Conservation (phyloP, 2,329 filamentous ascomycete species). For the Pseudogymnoascus sp. region DNA sequence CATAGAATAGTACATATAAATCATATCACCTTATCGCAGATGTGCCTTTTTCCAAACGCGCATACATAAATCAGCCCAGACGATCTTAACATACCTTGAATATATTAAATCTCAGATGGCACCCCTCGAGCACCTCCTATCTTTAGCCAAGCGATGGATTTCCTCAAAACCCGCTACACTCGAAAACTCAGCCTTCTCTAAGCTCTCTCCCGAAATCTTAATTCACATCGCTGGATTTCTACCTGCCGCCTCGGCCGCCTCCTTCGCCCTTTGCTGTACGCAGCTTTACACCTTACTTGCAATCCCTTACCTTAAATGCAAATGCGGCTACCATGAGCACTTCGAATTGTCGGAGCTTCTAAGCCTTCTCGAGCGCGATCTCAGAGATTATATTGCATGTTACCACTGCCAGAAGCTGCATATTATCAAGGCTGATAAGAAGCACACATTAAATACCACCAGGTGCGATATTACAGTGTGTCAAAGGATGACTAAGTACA, state of each 20-base stretch:
- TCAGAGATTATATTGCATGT: not conserved
- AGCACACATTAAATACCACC: not conserved
- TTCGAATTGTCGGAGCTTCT: not conserved
- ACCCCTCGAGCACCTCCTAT: not conserved
- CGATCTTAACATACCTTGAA: not conserved
- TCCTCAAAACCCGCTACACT: not conserved
- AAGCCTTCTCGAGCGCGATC: not conserved
- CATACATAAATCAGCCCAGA: no score
- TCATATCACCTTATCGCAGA: no score
- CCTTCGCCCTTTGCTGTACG: not conserved
- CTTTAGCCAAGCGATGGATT: not conserved
- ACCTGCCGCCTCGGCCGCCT: not conserved
- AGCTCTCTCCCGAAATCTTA: not conserved
- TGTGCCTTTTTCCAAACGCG: no score
- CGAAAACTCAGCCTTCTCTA: not conserved
- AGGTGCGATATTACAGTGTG: not conserved
- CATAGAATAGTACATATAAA: not conserved
- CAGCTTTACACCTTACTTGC: not conserved
- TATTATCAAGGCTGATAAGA: not conserved
- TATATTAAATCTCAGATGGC: not conserved
- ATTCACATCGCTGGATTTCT: not conserved
- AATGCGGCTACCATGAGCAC: not conserved
- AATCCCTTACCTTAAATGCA: not conserved
- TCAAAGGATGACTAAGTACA: not conserved
- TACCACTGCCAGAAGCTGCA: not conserved